Conservation (phyloP, 1,284 basidiomycete species). For the Cystobasidium pallidum region DNA sequence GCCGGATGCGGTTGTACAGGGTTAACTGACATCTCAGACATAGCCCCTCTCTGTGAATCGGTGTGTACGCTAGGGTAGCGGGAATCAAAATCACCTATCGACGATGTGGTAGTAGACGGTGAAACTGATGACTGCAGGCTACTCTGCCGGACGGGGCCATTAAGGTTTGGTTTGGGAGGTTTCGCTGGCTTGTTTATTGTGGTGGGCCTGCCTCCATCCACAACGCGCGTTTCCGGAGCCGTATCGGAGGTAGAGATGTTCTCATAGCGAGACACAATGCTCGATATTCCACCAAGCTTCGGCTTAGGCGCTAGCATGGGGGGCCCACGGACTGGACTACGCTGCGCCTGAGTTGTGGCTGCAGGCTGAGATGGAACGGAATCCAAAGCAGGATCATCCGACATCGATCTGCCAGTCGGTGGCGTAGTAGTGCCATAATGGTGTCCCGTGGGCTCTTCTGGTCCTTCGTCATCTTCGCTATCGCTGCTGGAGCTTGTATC, state of each 20-base stretch:
- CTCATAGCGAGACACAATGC: slow-evolving; percentile 52
- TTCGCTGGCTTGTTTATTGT: slow-evolving; percentile 21
- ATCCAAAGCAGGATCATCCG: neutral
- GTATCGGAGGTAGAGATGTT: slow-evolving; percentile 17
- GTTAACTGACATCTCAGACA: neutral
- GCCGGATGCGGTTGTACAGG: neutral
- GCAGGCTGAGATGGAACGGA: neutral
- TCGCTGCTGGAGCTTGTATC: slow-evolving; percentile 9
- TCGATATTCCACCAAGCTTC: slow-evolving; percentile 45
- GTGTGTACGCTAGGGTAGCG: slow-evolving; percentile 19
- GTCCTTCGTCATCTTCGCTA: slow-evolving; percentile 44
- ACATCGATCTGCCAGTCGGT: slow-evolving; percentile 17
- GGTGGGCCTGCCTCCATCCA: neutral
- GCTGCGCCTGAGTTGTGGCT: neutral
- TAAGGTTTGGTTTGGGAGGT: slow-evolving; percentile 24
- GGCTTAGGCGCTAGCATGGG: slow-evolving; percentile 45
- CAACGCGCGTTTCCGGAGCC: neutral
- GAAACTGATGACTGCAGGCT: neutral
- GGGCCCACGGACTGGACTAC: slow-evolving; percentile 20
- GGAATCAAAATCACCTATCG: slow-evolving; percentile 21
- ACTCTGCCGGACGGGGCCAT: neutral
- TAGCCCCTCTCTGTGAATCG: neutral
- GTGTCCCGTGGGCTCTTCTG: slow-evolving; percentile 11
- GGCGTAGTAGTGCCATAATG: slow-evolving; percentile 13
- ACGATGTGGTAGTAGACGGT: neutral